Evolutionary conservation across 2,329 filamentous ascomycete species (phyloP).

Genomic region (Hypoxylon sp.): DNA sequence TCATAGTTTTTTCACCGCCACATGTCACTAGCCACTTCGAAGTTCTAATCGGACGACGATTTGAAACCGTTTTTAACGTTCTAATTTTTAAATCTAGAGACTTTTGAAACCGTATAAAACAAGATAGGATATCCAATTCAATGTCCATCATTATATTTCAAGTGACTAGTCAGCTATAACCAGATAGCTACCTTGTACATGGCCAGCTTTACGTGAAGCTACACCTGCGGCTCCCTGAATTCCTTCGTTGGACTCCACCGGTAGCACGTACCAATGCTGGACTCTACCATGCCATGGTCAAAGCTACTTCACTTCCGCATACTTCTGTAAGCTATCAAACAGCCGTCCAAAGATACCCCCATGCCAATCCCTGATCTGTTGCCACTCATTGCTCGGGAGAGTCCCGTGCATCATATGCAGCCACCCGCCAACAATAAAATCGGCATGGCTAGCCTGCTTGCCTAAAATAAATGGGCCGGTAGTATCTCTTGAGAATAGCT

Average conservation of each 20-base stretch:
- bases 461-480: conserved; percentile 49
- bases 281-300: not conserved
- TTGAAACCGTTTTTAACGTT: too few species aligned
- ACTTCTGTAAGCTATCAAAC: conserved; percentile 45
- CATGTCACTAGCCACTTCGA: too few species aligned
- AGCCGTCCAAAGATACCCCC: conserved; percentile 45
- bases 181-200: too few species aligned
- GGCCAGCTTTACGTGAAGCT: not conserved
- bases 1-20: too few species aligned
- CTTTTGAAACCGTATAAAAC: too few species aligned
- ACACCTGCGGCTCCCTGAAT: not conserved
- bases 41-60: too few species aligned
- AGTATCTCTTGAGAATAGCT: conserved; percentile 32
- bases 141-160: too few species aligned
- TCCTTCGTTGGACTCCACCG: not conserved
- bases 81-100: too few species aligned
- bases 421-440: conserved; percentile 52
- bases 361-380: conserved; percentile 49
- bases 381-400: conserved; percentile 44
- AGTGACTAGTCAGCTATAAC: too few species aligned
- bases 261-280: not conserved
- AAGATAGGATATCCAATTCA: too few species aligned
- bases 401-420: conserved; percentile 30
- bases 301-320: not conserved
- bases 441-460: conserved; percentile 47